Conservation (phyloP, 441 rosid species). For the Macaranga tanarius region DNA sequence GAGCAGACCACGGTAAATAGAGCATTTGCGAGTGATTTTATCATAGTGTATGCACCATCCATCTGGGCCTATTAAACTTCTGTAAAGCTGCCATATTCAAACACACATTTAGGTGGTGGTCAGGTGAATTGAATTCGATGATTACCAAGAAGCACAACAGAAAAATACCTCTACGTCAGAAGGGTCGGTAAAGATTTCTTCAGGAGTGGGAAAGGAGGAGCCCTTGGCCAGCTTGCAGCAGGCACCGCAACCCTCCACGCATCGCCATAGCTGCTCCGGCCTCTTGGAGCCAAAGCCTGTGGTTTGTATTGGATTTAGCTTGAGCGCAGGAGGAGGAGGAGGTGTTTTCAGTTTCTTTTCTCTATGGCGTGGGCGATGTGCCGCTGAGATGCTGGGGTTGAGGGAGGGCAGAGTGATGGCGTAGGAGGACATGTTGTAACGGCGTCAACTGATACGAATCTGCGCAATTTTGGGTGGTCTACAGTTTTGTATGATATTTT, state of each 20-base stretch:
- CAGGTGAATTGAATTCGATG: too few relatives aligned
- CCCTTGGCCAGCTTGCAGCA: conserved; percentile 87
- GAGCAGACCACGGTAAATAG: conserved; percentile 58
- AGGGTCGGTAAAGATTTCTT: conserved; percentile 65
- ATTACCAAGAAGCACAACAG: background rate
- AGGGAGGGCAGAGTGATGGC: background rate
- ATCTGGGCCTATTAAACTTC: conserved; percentile 72
- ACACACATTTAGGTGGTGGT: background rate
- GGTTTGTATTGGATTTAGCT: background rate
- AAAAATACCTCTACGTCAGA: conserved; percentile 50
- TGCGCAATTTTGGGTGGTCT: too few relatives aligned
- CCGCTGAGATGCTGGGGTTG: conserved; percentile 3
- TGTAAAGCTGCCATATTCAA: conserved; percentile 46
- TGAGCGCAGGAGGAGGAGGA: background rate
- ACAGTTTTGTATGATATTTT: too few relatives aligned
- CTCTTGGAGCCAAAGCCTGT: conserved; percentile 33
- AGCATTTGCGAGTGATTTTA: conserved; percentile 75
- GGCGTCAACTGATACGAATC: background rate
- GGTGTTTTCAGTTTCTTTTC: background rate
- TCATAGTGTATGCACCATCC: conserved; percentile 80
- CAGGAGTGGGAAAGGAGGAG: conserved; percentile 62
- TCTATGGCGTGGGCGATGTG: conserved; percentile 23
- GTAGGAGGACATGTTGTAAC: background rate
- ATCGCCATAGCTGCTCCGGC: conserved; percentile 57
- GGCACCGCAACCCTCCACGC: conserved; percentile 74